These are phyloP conservation scores for Aethionema arabicum DNA, from an alignment of 345 rosid species.

Conservation along the genomic window DNA sequence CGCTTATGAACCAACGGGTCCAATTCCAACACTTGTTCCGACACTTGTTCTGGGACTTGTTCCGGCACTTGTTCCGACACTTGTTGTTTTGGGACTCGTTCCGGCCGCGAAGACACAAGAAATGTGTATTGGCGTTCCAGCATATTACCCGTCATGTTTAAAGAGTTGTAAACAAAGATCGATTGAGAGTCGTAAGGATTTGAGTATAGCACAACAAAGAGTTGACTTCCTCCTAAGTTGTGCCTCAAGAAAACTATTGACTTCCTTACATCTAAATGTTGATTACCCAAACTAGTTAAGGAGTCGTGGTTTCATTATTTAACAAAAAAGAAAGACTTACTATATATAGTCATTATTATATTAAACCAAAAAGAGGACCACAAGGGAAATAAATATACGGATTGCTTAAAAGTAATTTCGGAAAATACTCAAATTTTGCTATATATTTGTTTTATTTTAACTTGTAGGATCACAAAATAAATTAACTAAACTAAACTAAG, in stretches of 20 bases:
- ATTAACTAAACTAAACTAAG: no score
- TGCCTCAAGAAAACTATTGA: constrained; percentile 27
- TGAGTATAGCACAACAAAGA: constrained; percentile 29
- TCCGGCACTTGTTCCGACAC: constrained; percentile 41
- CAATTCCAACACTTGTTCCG: constrained; percentile 42
- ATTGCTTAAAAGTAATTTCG: constrained; percentile 20
- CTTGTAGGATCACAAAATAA: constrained; percentile 13
- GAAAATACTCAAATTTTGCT: no score
- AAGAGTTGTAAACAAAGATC: constrained; percentile 7
- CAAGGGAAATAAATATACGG: background rate
- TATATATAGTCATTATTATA: background rate
- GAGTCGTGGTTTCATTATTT: background rate
- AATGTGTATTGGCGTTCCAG: constrained; percentile 34
- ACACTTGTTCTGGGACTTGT: no score
- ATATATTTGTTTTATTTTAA: no score
- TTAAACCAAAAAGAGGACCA: background rate
- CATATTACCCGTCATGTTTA: constrained; percentile 3
- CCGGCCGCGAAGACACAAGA: constrained; percentile 1
- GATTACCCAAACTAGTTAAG: background rate
- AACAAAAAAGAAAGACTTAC: no score
- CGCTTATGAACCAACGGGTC: constrained; percentile 47
- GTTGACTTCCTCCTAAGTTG: constrained; percentile 28
- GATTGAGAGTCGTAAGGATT: constrained; percentile 18
- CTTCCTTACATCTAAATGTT: constrained; percentile 9
- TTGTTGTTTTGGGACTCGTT: no score